A percentile compares a stretch with the other conserved stretches of the same genome.
These are phyloP conservation scores for Niebla homalea DNA, from an alignment of 495 filamentous ascomycete species.

Conservation along the genomic window DNA sequence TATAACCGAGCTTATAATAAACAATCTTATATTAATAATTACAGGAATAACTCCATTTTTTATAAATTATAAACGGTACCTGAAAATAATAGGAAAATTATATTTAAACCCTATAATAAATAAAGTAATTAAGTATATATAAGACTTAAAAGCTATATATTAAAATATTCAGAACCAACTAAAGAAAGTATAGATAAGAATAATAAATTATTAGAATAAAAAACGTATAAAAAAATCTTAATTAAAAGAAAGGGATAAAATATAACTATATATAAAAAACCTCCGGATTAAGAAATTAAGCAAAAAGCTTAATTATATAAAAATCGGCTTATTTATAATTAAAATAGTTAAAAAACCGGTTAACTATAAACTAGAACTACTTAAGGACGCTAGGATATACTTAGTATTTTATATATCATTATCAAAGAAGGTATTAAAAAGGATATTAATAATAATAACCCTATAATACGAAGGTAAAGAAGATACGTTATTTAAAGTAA, in stretches of 20 bases:
- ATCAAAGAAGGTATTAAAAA: too few species aligned
- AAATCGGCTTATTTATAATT: conserved; percentile 4
- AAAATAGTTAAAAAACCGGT: neutral
- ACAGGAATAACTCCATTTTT: neutral
- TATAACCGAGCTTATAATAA: neutral
- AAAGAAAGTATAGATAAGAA: neutral
- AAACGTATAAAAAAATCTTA: neutral
- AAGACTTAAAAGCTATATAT: neutral
- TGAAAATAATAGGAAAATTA: neutral
- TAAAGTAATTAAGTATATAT: neutral
- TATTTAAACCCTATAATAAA: neutral
- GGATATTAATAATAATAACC: too few species aligned
- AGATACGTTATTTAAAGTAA: neutral
- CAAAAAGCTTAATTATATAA: too few species aligned
- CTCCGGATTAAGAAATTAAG: too few species aligned
- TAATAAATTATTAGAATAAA: conserved; percentile 2
- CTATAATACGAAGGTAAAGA: too few species aligned
- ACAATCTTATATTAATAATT: neutral
- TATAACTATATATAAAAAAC: too few species aligned
- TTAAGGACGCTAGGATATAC: too few species aligned
- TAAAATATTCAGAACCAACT: neutral
- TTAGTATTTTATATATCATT: too few species aligned
- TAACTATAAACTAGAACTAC: conserved; percentile 1
- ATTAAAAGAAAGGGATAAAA: conserved; percentile 4
- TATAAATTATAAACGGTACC: conserved; percentile 1